phyloP scores from a whole-genome alignment of 75 land plant genomes.

The Larix kaempferi region DNA sequence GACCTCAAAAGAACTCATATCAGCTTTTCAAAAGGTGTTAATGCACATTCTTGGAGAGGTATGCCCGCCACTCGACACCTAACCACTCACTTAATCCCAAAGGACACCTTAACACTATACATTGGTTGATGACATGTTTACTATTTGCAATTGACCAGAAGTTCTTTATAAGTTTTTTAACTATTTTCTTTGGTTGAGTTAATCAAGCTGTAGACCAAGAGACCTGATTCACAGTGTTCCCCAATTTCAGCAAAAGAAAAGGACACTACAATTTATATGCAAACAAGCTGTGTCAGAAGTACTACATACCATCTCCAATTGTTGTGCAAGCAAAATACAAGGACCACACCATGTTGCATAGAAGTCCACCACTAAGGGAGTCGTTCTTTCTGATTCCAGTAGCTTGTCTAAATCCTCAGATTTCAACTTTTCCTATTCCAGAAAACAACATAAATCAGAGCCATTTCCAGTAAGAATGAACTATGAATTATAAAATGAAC shows the following conservation, averaged over 20 bases:
- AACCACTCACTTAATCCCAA: no score
- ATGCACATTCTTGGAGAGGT: no score
- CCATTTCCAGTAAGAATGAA: neutral
- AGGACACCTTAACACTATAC: no score
- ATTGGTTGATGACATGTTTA: no score
- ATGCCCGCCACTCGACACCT: no score
- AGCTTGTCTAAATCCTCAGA: conserved; percentile 61
- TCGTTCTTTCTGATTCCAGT: conserved; percentile 50
- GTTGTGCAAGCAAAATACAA: conserved; percentile 86
- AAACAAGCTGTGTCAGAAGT: neutral
- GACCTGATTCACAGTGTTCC: neutral
- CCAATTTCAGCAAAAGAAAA: neutral
- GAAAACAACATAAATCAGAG: conserved; percentile 1
- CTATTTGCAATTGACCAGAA: no score
- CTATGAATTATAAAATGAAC: neutral
- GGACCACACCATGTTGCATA: conserved; percentile 99
- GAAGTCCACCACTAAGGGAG: conserved; percentile 83
- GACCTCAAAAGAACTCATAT: no score
- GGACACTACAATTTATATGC: neutral
- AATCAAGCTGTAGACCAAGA: neutral
- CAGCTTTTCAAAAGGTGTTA: no score
- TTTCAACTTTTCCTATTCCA: conserved; percentile 50
- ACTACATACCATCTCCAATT: conserved; percentile 74
- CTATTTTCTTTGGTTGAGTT: neutral
- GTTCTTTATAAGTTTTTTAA: no score